Evolutionary conservation across 2,329 filamentous ascomycete species (phyloP).

Genomic region (Aspergillus caelatus): DNA sequence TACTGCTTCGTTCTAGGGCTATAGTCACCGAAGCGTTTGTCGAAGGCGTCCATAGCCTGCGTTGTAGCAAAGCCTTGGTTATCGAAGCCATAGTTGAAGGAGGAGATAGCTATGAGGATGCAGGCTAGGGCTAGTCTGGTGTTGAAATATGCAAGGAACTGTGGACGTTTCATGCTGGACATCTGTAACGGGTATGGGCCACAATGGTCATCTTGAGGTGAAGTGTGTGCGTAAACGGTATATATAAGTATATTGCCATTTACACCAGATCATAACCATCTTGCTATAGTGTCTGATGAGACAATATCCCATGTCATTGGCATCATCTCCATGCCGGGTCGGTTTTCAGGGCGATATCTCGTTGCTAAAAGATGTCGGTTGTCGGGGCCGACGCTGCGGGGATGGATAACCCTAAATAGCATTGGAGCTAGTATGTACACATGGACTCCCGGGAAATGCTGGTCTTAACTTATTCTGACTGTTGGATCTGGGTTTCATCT

Average conservation of each 20-base stretch:
- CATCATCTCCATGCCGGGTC: neutral
- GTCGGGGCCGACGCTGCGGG: neutral
- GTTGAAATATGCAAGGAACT: conserved; percentile 12
- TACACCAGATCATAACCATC: neutral
- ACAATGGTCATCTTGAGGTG: neutral
- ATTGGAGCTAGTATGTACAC: neutral
- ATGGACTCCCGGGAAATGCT: neutral
- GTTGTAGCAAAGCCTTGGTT: conserved; percentile 42
- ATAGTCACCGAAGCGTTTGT: conserved; percentile 36
- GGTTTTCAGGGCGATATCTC: neutral
- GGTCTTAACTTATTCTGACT: too few relatives aligned
- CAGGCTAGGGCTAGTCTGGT: conserved; percentile 9
- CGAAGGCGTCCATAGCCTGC: conserved; percentile 43
- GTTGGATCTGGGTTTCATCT: too few relatives aligned
- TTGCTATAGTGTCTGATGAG: neutral
- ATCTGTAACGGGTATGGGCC: too few relatives aligned
- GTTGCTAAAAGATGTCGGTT: neutral
- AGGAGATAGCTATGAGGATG: conserved; percentile 39
- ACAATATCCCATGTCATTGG: neutral
- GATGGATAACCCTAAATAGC: neutral
- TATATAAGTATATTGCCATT: neutral
- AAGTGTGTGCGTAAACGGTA: neutral
- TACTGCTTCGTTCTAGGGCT: conserved; percentile 27
- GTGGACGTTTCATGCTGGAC: neutral
- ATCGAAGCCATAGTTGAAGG: conserved; percentile 47